Evolutionary conservation across 2,329 filamentous ascomycete species (phyloP).

Genomic region (Cladosporium sp.): DNA sequence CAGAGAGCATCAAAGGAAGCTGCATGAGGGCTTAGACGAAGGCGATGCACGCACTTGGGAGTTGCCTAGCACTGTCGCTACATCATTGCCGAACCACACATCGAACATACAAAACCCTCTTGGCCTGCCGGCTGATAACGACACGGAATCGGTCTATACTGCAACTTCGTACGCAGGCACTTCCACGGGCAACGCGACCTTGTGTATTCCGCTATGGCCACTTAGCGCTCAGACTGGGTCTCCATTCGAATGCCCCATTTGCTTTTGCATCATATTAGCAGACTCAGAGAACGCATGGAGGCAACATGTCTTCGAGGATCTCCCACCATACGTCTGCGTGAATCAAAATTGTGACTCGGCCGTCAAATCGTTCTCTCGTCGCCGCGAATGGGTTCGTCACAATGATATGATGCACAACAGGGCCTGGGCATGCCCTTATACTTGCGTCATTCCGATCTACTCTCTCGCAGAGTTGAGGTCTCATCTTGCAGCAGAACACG

Average conservation of each 20-base stretch:
- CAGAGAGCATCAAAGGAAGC: background rate
- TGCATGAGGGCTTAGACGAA: background rate
- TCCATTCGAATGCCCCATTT: background rate
- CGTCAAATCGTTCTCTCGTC: background rate
- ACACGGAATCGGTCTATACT: background rate
- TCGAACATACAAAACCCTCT: background rate
- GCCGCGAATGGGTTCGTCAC: constrained; percentile 22
- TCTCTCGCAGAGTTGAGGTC: background rate
- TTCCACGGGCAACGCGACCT: background rate
- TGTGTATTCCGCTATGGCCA: background rate
- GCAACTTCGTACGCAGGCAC: background rate
- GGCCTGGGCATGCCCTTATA: background rate
- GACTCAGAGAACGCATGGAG: background rate
- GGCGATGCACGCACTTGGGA: background rate
- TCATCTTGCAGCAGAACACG: background rate
- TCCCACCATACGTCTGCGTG: background rate
- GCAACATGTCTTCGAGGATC: background rate
- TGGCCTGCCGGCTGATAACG: background rate
- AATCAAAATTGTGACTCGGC: background rate
- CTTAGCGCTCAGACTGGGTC: background rate
- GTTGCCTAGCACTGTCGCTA: background rate
- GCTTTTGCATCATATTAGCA: background rate
- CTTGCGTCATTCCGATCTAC: background rate
- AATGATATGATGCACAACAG: constrained; percentile 21
- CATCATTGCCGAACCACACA: background rate